These are phyloP conservation scores for Pestalotiopsis sp. DNA, from an alignment of 2,329 filamentous ascomycete species.

Conservation along the genomic window DNA sequence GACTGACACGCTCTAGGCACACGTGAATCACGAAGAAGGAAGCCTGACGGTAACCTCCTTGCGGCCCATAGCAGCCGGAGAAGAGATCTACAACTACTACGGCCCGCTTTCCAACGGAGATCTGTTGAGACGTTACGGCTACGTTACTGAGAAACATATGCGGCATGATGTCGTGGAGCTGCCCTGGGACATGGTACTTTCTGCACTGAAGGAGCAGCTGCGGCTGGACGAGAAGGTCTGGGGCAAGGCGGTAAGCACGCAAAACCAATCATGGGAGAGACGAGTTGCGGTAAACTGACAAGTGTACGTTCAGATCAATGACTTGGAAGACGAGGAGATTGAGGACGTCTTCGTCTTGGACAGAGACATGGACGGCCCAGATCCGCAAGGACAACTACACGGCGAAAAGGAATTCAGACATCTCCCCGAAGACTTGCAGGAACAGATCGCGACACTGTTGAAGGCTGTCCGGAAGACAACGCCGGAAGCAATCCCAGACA, in stretches of 20 bases:
- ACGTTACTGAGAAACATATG: constrained; percentile 77
- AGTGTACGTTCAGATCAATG: constrained; percentile 35
- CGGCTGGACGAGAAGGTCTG: constrained; percentile 39
- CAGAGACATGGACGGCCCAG: constrained; percentile 53
- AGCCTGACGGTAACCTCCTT: constrained; percentile 72
- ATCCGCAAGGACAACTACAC: constrained; percentile 47
- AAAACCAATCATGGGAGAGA: neutral
- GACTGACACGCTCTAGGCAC: constrained; percentile 39
- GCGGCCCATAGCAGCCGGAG: constrained; percentile 67
- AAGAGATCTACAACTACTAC: constrained; percentile 88
- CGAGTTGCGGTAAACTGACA: constrained; percentile 17
- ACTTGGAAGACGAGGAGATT: constrained; percentile 65
- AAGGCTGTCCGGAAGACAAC: constrained; percentile 51
- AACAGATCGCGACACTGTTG: constrained; percentile 53
- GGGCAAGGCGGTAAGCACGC: constrained; percentile 42
- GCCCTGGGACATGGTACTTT: constrained; percentile 60
- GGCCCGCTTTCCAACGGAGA: constrained; percentile 83
- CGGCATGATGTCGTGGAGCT: constrained; percentile 85
- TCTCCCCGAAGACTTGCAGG: constrained; percentile 53
- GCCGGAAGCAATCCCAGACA: constrained; percentile 46
- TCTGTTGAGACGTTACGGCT: constrained; percentile 82
- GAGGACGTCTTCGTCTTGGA: constrained; percentile 77
- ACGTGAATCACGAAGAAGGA: constrained; percentile 56
- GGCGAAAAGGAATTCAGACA: constrained; percentile 39
- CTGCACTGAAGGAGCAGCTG: constrained; percentile 42